Percentiles rank a stretch among this genome's conserved stretches.
Evolutionary conservation across 495 filamentous ascomycete genomes (phyloP).

Genomic region (Trichocladium uniseriatum): DNA sequence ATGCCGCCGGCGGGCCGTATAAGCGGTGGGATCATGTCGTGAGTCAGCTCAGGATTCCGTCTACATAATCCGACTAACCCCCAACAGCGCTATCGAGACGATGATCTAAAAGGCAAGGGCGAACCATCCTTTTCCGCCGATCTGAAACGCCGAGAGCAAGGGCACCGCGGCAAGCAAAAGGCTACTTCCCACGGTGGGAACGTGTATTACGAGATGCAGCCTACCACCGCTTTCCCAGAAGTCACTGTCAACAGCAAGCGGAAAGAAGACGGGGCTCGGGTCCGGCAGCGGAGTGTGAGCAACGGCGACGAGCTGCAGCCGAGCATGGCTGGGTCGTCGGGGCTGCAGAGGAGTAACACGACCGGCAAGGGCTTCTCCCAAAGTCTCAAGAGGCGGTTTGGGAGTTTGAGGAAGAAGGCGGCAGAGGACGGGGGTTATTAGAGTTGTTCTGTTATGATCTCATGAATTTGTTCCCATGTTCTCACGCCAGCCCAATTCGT

Average conservation of each 20-base stretch:
- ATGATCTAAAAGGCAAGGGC: slow-evolving; percentile 72
- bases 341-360: slow-evolving; percentile 24
- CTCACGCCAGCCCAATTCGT: no score
- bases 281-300: slow-evolving; percentile 29
- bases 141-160: slow-evolving; percentile 46
- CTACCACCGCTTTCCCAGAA: background rate
- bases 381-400: slow-evolving; percentile 38
- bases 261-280: background rate
- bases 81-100: slow-evolving; percentile 53
- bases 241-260: slow-evolving; percentile 6
- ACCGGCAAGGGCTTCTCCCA: slow-evolving; percentile 33
- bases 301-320: background rate
- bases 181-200: background rate
- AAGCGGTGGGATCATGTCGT: slow-evolving; percentile 60
- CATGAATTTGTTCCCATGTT: no score
- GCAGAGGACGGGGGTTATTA: background rate
- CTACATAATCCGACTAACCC: background rate
- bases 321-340: slow-evolving; percentile 1
- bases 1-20: slow-evolving; percentile 51
- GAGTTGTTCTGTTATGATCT: background rate
- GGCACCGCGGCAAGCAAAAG: slow-evolving; percentile 12
- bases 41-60: slow-evolving; percentile 24
- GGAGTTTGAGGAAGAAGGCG: slow-evolving; percentile 35
- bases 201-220: slow-evolving; percentile 36
- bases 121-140: slow-evolving; percentile 66